Conservation (phyloP, 768 basidiomycete genomes). For the Rhizopogon vesiculosus region DNA sequence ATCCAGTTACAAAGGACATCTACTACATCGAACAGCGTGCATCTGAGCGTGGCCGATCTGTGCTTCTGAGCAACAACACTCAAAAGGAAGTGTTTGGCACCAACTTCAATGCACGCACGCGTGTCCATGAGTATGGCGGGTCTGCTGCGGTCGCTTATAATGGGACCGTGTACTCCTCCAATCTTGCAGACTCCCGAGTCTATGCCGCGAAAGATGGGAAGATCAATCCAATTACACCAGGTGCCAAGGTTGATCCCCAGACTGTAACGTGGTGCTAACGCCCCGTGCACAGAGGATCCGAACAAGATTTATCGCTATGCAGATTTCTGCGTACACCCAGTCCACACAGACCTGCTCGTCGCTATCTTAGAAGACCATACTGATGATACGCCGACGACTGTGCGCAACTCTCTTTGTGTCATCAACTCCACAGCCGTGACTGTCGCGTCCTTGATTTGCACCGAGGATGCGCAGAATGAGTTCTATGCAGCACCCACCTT, state of each 20-base stretch:
- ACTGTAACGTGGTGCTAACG: not conserved
- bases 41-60: conserved; percentile 43
- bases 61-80: conserved; percentile 45
- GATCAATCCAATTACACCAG: conserved; percentile 48
- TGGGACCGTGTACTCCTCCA: conserved; percentile 51
- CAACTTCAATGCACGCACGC: conserved; percentile 47
- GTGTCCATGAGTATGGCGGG: conserved; percentile 68
- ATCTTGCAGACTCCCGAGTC: conserved; percentile 45
- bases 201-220: conserved; percentile 33
- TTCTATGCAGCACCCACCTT: conserved; percentile 65
- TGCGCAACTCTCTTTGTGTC: conserved; percentile 50
- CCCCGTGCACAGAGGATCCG: not conserved
- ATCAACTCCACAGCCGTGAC: conserved; percentile 45
- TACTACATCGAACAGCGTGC: conserved; percentile 61
- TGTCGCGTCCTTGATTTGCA: conserved; percentile 43
- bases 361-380: conserved; percentile 74
- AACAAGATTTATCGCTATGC: conserved; percentile 56
- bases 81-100: conserved; percentile 43
- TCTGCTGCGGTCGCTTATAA: conserved; percentile 45
- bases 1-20: conserved; percentile 37
- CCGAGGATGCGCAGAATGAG: conserved; percentile 39
- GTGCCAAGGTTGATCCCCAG: conserved; percentile 26
- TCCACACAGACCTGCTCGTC: conserved; percentile 47
- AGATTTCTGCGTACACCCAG: conserved; percentile 55
- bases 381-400: conserved; percentile 24